These are phyloP conservation scores for Pythium scleroteichum DNA, from an alignment of 352 stramenopile species.

Conservation along the genomic window DNA sequence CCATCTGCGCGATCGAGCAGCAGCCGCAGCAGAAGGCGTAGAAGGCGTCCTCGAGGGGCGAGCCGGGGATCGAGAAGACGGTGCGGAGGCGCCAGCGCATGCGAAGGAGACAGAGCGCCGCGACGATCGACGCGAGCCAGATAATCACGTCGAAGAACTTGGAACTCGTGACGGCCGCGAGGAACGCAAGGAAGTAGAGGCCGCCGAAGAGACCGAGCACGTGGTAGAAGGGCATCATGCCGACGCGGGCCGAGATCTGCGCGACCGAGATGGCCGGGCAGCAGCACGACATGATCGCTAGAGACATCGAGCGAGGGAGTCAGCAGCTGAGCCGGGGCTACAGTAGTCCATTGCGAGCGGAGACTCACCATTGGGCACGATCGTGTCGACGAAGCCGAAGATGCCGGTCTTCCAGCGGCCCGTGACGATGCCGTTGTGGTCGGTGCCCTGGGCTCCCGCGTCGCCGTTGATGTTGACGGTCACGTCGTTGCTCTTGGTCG, in stretches of 20 bases:
- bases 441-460: constrained; percentile 38
- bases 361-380: constrained; percentile 67
- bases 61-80: constrained; percentile 66
- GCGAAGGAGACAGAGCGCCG: constrained; percentile 42
- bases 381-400: constrained; percentile 64
- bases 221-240: constrained; percentile 58
- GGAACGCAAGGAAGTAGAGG: constrained; percentile 55
- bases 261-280: constrained; percentile 62
- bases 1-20: constrained; percentile 81
- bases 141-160: constrained; percentile 57
- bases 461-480: constrained; percentile 39
- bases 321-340: too few relatives aligned
- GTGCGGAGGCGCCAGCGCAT: constrained; percentile 62
- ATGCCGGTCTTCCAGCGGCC: constrained; percentile 75
- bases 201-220: constrained; percentile 48
- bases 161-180: constrained; percentile 30
- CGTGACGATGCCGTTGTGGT: constrained; percentile 73
- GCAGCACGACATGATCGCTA: constrained; percentile 67
- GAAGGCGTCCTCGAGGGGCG: constrained; percentile 47
- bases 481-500: constrained; percentile 52
- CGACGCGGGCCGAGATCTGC: constrained; percentile 62
- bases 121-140: constrained; percentile 39
- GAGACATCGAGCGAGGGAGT: too few relatives aligned
- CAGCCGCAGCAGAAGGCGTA: constrained; percentile 62
- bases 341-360: not conserved